phyloP scores from a whole-genome alignment of 306 rosid genomes.

The Rosa rugosa region DNA sequence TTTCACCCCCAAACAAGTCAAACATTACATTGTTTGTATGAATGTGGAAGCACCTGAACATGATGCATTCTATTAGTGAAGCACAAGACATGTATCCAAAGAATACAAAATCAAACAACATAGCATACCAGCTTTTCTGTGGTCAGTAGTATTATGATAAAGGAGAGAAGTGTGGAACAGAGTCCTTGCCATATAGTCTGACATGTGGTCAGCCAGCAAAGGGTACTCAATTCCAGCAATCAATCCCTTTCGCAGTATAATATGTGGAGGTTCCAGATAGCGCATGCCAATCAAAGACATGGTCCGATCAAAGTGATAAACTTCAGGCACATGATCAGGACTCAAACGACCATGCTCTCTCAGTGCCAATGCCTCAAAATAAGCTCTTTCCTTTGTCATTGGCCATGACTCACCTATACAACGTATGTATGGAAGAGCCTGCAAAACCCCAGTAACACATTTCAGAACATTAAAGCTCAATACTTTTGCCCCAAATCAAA shows the following conservation, averaged over 20 bases:
- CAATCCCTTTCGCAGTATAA: slow-evolving; percentile 85
- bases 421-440: slow-evolving; percentile 91
- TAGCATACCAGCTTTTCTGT: slow-evolving; percentile 67
- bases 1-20: not conserved
- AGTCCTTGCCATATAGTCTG: slow-evolving; percentile 77
- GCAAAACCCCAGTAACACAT: not conserved
- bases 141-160: slow-evolving; percentile 63
- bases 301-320: slow-evolving; percentile 78
- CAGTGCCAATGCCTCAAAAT: slow-evolving; percentile 69
- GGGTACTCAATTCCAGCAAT: slow-evolving; percentile 83
- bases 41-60: not conserved
- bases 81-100: no score
- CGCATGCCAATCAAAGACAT: slow-evolving; percentile 91
- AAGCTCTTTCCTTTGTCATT: slow-evolving; percentile 87
- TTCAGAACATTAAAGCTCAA: no score
- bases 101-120: not conserved
- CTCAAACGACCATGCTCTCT: slow-evolving; percentile 34
- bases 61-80: not conserved
- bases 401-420: slow-evolving; percentile 96
- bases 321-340: slow-evolving; percentile 77
- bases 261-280: slow-evolving; percentile 88
- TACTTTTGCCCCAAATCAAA: no score
- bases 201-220: slow-evolving; percentile 62
- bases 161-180: slow-evolving; percentile 81
- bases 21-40: not conserved